phyloP scores from a whole-genome alignment of 1,139 yeast species.

The Meyerozyma athensensis region DNA sequence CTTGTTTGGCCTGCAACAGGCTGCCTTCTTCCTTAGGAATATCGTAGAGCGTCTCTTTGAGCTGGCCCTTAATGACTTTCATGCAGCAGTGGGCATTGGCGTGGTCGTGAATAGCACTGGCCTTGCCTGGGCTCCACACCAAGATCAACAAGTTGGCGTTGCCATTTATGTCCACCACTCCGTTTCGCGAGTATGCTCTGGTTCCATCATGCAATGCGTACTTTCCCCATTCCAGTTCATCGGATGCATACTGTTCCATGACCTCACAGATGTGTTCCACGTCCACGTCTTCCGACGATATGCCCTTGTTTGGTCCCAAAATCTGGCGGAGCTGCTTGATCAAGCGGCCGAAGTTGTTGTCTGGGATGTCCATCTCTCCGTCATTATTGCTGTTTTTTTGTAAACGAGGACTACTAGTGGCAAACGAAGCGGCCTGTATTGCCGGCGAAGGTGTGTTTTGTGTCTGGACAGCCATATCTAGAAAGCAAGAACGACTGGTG shows the following conservation, averaged over 20 bases:
- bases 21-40: constrained; percentile 36
- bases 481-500: not conserved
- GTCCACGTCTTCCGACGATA: constrained; percentile 51
- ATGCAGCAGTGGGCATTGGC: constrained; percentile 70
- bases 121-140: constrained; percentile 70
- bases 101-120: constrained; percentile 71
- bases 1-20: constrained; percentile 23
- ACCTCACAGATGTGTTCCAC: constrained; percentile 39
- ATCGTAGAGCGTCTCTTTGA: constrained; percentile 56
- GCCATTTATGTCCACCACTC: constrained; percentile 60
- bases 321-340: constrained; percentile 26
- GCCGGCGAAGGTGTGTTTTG: not conserved
- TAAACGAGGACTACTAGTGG: not conserved
- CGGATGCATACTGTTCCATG: constrained; percentile 47
- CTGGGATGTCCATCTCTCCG: constrained; percentile 7
- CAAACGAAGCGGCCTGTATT: not conserved
- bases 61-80: constrained; percentile 59
- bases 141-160: constrained; percentile 65
- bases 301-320: constrained; percentile 35
- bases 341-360: constrained; percentile 24
- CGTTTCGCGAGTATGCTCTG: constrained; percentile 55
- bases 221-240: constrained; percentile 53
- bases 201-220: constrained; percentile 54
- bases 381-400: not conserved
- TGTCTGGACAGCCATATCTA: constrained; percentile 1